Conservation (phyloP, 805 yeast genomes). For the Nakazawaea ambrosiae region DNA sequence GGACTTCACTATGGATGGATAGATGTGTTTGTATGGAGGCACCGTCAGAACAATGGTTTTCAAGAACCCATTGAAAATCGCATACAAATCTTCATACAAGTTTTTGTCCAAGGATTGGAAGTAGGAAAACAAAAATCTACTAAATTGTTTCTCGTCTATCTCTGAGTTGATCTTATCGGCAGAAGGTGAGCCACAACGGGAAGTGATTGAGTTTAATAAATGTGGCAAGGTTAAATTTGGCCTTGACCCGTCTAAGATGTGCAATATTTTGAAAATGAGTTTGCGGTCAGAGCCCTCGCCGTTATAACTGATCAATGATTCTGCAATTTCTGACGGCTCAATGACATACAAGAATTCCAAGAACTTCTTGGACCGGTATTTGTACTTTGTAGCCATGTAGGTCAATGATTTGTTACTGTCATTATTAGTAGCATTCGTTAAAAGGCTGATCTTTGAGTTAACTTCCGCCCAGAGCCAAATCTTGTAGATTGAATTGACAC, state of each 20-base stretch:
- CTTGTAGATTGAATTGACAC: constrained; percentile 44
- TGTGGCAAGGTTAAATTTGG: constrained; percentile 69
- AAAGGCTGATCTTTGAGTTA: constrained; percentile 17
- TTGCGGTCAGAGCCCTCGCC: constrained; percentile 14
- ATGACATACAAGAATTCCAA: constrained; percentile 56
- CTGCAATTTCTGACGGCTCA: constrained; percentile 71
- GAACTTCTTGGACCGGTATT: constrained; percentile 59
- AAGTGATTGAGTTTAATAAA: constrained; percentile 46
- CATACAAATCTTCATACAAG: constrained; percentile 75
- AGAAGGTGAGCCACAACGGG: constrained; percentile 32
- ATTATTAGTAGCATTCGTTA: constrained; percentile 6
- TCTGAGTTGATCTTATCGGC: constrained; percentile 32
- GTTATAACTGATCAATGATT: constrained; percentile 35
- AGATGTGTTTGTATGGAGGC: constrained; percentile 36
- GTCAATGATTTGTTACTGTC: constrained; percentile 27
- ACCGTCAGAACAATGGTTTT: constrained; percentile 48
- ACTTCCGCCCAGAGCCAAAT: constrained; percentile 71
- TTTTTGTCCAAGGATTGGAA: constrained; percentile 63
- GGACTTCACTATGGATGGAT: constrained; percentile 49
- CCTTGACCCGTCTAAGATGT: constrained; percentile 77
- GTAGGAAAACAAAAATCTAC: constrained; percentile 54
- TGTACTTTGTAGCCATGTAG: constrained; percentile 51
- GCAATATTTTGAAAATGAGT: constrained; percentile 53
- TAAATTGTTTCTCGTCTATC: constrained; percentile 36
- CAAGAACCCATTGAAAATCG: constrained; percentile 47